These are phyloP conservation scores for Wickerhamiella slavikovae DNA, from an alignment of 805 yeast species.

Conservation along the genomic window DNA sequence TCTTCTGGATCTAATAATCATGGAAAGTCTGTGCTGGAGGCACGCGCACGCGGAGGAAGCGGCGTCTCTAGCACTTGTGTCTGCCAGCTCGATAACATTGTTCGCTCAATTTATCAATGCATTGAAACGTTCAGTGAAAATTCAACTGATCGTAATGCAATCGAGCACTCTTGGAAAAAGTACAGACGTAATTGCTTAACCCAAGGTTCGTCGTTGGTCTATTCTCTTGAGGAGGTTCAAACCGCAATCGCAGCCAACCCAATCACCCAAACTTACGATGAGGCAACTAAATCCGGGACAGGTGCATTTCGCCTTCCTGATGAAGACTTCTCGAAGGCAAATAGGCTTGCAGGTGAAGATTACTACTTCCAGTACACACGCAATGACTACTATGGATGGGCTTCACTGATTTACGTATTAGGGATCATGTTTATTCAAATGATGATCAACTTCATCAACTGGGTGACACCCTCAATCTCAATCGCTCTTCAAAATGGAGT, in stretches of 20 bases:
- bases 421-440: slow-evolving; percentile 4
- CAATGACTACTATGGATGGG: slow-evolving; percentile 2
- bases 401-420: slow-evolving; percentile 3
- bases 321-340: neutral
- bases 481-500: neutral
- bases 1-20: too few species aligned
- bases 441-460: slow-evolving; percentile 4
- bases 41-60: too few species aligned
- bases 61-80: neutral
- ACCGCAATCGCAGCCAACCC: slow-evolving; percentile 1
- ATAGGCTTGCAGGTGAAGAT: neutral
- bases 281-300: slow-evolving; percentile 1
- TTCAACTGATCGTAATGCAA: neutral
- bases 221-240: slow-evolving; percentile 1
- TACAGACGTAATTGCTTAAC: too few species aligned
- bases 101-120: neutral
- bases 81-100: neutral
- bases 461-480: slow-evolving; percentile 2
- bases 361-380: neutral
- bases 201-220: too few species aligned
- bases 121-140: neutral
- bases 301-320: slow-evolving; percentile 1
- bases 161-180: neutral
- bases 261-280: slow-evolving; percentile 1
- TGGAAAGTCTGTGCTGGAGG: too few species aligned